A percentile compares a stretch with the other conserved stretches of the same genome.
phyloP scores from a whole-genome alignment of 2,329 filamentous ascomycete species.

The Zarea fungicola region DNA sequence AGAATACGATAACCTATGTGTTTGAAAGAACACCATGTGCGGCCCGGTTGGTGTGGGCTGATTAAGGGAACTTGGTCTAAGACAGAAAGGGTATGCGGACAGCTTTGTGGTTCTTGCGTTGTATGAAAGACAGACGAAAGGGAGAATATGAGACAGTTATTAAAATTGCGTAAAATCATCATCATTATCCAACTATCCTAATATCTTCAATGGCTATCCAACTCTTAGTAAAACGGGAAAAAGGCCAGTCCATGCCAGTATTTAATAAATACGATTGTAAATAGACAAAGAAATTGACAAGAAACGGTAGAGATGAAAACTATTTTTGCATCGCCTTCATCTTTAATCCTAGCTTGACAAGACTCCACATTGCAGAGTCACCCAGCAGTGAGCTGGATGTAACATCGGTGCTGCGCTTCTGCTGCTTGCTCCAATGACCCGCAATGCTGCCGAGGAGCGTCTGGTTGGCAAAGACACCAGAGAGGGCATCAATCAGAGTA shows the following conservation, averaged over 20 bases:
- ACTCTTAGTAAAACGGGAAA: background rate
- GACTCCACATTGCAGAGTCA: constrained; percentile 20
- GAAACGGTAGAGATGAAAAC: background rate
- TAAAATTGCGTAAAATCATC: constrained; percentile 6
- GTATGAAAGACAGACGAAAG: background rate
- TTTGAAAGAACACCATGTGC: too few relatives aligned
- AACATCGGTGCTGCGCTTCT: constrained; percentile 12
- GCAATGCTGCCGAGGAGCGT: constrained; percentile 34
- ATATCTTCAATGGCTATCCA: constrained; percentile 4
- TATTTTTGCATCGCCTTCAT: constrained; percentile 15
- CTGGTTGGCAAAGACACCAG: constrained; percentile 33
- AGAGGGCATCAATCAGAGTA: constrained; percentile 7
- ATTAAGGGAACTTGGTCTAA: too few relatives aligned
- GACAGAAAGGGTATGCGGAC: too few relatives aligned
- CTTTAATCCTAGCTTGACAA: constrained; percentile 27
- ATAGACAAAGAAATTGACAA: background rate
- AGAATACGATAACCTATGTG: too few relatives aligned
- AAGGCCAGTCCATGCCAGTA: background rate
- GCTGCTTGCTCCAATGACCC: constrained; percentile 28
- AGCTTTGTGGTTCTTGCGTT: too few relatives aligned
- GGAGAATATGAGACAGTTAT: background rate
- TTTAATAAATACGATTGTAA: background rate
- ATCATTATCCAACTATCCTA: constrained; percentile 10
- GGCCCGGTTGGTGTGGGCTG: too few relatives aligned
- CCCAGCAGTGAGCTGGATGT: constrained; percentile 17